A percentile compares a stretch with the other conserved stretches of the same genome.
Evolutionary conservation across 2,329 filamentous ascomycete species (phyloP).

Genomic region (Exophiala viscosa): DNA sequence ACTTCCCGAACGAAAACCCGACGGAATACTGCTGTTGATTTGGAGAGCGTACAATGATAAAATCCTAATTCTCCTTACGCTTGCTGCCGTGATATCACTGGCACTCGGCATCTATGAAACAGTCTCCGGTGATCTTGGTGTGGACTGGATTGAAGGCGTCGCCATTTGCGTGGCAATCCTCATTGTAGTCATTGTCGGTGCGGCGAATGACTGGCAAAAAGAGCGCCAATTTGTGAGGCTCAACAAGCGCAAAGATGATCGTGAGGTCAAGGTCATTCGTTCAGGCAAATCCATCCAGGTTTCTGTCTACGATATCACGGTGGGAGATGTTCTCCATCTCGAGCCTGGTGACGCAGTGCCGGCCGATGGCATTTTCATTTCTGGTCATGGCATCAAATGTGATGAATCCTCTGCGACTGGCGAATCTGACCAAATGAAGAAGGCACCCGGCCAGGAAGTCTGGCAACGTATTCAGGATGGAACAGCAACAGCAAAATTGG

Average conservation of each 20-base stretch:
- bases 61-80: slow-evolving; percentile 65
- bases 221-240: slow-evolving; percentile 63
- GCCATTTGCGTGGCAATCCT: slow-evolving; percentile 63
- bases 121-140: slow-evolving; percentile 47
- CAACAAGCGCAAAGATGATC: slow-evolving; percentile 58
- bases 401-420: slow-evolving; percentile 72
- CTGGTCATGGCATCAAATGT: slow-evolving; percentile 64
- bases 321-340: slow-evolving; percentile 66
- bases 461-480: slow-evolving; percentile 54
- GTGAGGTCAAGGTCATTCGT: slow-evolving; percentile 63
- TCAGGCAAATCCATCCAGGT: slow-evolving; percentile 63
- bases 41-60: slow-evolving; percentile 73
- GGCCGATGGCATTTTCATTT: slow-evolving; percentile 66
- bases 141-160: slow-evolving; percentile 66
- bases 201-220: slow-evolving; percentile 66
- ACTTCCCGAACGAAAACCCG: slow-evolving; percentile 61
- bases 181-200: slow-evolving; percentile 61
- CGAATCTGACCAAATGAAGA: slow-evolving; percentile 69
- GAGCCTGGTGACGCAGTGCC: slow-evolving; percentile 68
- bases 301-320: slow-evolving; percentile 63
- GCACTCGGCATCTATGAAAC: slow-evolving; percentile 68
- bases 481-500: slow-evolving; percentile 53
- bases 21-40: slow-evolving; percentile 57
- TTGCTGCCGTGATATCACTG: slow-evolving; percentile 65
- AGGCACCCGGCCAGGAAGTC: slow-evolving; percentile 58